phyloP scores from a whole-genome alignment of 163 green algal genomes.

The Botryococcus braunii region DNA sequence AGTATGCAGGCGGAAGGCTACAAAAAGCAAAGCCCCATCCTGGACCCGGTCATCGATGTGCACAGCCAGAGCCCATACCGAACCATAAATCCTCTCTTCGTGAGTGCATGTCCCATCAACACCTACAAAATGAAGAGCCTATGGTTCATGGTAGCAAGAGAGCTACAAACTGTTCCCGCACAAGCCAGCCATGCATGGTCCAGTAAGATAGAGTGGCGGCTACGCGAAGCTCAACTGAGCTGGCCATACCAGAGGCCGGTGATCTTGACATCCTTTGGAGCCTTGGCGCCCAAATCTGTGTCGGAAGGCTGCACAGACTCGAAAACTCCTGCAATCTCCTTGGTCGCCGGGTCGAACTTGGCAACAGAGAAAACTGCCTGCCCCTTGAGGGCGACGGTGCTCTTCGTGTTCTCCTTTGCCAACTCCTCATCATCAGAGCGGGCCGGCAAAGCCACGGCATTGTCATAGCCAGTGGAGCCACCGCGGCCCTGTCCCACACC shows the following conservation, averaged over 20 bases:
- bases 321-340: slow-evolving; percentile 96
- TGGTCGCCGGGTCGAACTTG: slow-evolving; percentile 79
- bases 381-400: slow-evolving; percentile 68
- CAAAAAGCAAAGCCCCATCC: no score
- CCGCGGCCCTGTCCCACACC: slow-evolving; percentile 77
- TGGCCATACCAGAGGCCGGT: slow-evolving; percentile 83
- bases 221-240: slow-evolving; percentile 26
- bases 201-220: no score
- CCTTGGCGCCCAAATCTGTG: slow-evolving; percentile 96
- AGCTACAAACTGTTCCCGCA: no score
- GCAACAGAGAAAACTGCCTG: slow-evolving; percentile 86
- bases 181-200: no score
- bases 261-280: slow-evolving; percentile 98
- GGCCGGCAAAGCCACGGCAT: slow-evolving; percentile 87
- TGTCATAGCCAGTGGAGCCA: slow-evolving; percentile 95
- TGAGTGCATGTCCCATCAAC: no score
- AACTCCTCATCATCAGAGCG: slow-evolving; percentile 81
- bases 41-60: no score
- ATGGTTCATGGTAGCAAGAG: no score
- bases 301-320: slow-evolving; percentile 97
- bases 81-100: no score
- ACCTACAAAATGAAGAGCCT: no score
- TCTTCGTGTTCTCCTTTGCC: slow-evolving; percentile 96
- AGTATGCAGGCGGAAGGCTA: no score
- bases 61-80: no score